phyloP scores from a whole-genome alignment of 2,329 filamentous ascomycete species.

The Talaromyces rugulosus region DNA sequence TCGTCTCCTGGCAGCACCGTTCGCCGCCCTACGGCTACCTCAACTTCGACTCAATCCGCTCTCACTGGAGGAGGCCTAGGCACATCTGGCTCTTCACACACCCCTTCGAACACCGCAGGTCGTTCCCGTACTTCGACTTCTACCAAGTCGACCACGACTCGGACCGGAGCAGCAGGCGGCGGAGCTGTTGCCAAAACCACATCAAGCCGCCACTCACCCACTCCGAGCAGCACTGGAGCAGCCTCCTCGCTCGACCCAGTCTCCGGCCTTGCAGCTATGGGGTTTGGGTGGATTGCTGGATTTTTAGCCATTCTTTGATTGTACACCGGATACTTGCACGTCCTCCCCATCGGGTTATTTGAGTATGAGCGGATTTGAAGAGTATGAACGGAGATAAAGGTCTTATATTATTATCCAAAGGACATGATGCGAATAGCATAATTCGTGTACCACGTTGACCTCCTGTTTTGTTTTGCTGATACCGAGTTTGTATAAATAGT shows the following conservation, averaged over 20 bases:
- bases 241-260: not conserved
- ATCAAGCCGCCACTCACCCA: not conserved
- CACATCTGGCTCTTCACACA: not conserved
- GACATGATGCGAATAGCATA: not conserved
- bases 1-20: not conserved
- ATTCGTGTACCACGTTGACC: not conserved
- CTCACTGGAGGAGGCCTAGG: not conserved
- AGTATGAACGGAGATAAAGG: not conserved
- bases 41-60: not conserved
- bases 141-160: not conserved
- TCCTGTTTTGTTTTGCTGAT: not conserved
- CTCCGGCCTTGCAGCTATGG: not conserved
- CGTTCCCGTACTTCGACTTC: not conserved
- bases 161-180: not conserved
- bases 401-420: not conserved
- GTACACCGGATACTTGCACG: not conserved
- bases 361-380: not conserved
- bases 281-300: slow-evolving; percentile 3
- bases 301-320: not conserved
- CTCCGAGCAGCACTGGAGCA: slow-evolving; percentile 3
- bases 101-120: not conserved
- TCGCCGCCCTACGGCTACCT: not conserved
- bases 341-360: not conserved
- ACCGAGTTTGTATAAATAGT: not conserved
- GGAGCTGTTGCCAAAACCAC: not conserved